phyloP scores from a whole-genome alignment of 2,329 filamentous ascomycete genomes.

The Arthroderma uncinatum region DNA sequence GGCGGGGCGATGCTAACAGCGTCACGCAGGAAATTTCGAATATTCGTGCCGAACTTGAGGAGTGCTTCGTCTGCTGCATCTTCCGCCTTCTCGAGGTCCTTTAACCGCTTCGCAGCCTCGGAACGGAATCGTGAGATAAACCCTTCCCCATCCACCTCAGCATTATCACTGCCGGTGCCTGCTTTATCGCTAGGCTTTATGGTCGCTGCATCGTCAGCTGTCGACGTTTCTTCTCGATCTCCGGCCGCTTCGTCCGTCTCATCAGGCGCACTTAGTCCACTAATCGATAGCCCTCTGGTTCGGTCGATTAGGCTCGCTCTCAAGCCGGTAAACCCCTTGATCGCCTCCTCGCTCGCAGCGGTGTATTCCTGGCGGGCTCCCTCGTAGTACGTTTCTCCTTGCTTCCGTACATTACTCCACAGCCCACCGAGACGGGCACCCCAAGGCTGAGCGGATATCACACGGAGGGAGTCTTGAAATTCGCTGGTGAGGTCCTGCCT shows the following conservation, averaged over 20 bases:
- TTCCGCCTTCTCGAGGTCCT: slow-evolving; percentile 82
- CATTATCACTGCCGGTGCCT: slow-evolving; percentile 21
- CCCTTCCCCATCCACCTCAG: slow-evolving; percentile 39
- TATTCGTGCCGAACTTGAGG: slow-evolving; percentile 77
- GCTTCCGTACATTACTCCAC: slow-evolving; percentile 84
- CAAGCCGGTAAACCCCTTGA: slow-evolving; percentile 64
- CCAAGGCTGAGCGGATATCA: slow-evolving; percentile 85
- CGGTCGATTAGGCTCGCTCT: slow-evolving; percentile 57
- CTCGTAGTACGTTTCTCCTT: slow-evolving; percentile 82
- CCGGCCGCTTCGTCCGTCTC: slow-evolving; percentile 16
- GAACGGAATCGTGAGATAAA: slow-evolving; percentile 65
- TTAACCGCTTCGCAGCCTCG: slow-evolving; percentile 72
- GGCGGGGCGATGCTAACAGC: slow-evolving; percentile 81
- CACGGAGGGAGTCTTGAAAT: slow-evolving; percentile 89
- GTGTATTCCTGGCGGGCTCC: slow-evolving; percentile 71
- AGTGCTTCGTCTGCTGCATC: slow-evolving; percentile 94
- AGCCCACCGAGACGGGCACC: slow-evolving; percentile 78
- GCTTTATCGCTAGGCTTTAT: slow-evolving; percentile 18
- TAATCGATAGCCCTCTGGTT: slow-evolving; percentile 62
- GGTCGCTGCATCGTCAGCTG: slow-evolving; percentile 8
- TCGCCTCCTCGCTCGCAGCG: slow-evolving; percentile 67
- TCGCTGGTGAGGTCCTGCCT: slow-evolving; percentile 61
- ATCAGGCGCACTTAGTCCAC: slow-evolving; percentile 24
- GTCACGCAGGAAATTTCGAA: slow-evolving; percentile 80
- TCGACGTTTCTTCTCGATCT: slow-evolving; percentile 22